phyloP scores from a whole-genome alignment of 495 filamentous ascomycete genomes.

The Aspergillus baeticus region DNA sequence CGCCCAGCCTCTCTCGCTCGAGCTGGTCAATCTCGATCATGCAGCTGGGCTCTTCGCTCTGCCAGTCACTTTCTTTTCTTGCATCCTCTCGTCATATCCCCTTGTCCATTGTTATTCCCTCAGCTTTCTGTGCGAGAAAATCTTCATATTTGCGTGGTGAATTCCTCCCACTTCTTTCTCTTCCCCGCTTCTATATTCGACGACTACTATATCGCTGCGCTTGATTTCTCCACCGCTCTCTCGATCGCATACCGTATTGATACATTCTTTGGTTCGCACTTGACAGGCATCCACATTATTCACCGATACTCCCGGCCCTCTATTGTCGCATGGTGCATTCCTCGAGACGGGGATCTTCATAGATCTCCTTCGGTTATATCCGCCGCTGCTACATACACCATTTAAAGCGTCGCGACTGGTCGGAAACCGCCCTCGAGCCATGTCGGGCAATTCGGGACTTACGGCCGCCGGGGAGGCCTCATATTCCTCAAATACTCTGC shows the following conservation, averaged over 20 bases:
- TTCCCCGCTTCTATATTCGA: conserved; percentile 4
- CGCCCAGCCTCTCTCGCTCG: conserved; percentile 24
- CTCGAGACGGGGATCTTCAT: conserved; percentile 43
- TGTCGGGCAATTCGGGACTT: conserved; percentile 51
- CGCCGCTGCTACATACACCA: conserved; percentile 26
- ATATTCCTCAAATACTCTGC: conserved; percentile 79
- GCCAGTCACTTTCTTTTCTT: conserved; percentile 6
- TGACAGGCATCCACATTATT: neutral
- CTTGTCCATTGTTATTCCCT: conserved; percentile 13
- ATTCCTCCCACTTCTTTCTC: neutral
- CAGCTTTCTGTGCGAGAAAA: neutral
- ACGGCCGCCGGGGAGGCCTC: conserved; percentile 78
- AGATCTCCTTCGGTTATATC: conserved; percentile 45
- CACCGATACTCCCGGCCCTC: neutral
- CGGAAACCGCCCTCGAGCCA: conserved; percentile 17
- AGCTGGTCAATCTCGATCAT: conserved; percentile 6
- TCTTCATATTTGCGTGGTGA: neutral
- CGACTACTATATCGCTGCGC: neutral
- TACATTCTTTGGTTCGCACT: neutral
- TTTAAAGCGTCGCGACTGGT: neutral
- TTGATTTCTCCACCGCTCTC: conserved; percentile 13
- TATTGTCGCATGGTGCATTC: conserved; percentile 50
- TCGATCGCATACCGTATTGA: conserved; percentile 12
- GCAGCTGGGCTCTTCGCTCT: conserved; percentile 12
- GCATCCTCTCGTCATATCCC: conserved; percentile 1